phyloP scores from a whole-genome alignment of 1,284 basidiomycete species.

The Puccinia polysora region DNA sequence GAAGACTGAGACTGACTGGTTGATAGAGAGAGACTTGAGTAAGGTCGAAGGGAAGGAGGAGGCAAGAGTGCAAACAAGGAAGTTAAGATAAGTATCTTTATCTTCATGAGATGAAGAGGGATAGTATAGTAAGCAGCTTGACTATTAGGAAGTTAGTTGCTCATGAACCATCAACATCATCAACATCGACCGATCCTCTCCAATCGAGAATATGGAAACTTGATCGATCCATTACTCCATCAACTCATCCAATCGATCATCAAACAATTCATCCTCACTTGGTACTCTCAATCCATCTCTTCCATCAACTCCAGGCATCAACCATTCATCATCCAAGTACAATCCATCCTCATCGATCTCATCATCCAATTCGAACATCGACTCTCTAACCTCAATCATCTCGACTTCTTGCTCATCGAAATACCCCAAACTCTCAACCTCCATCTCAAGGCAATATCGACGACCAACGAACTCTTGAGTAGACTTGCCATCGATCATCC shows the following conservation, averaged over 20 bases:
- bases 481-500: background rate
- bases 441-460: background rate
- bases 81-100: no score
- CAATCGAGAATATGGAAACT: constrained; percentile 11
- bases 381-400: background rate
- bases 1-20: no score
- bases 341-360: background rate
- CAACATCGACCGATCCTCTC: background rate
- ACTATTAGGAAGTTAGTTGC: no score
- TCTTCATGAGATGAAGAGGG: no score
- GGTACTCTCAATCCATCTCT: background rate
- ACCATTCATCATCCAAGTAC: constrained; percentile 13
- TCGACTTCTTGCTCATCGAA: background rate
- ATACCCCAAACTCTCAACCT: background rate
- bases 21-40: no score
- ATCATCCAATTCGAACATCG: background rate
- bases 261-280: constrained; percentile 25
- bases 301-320: background rate
- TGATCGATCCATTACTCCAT: constrained; percentile 9
- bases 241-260: background rate
- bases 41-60: no score
- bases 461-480: background rate
- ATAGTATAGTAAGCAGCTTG: no score
- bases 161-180: background rate
- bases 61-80: no score